A percentile compares a stretch with the other conserved stretches of the same genome.
phyloP scores from a whole-genome alignment of 176 grass and related monocot species.

The Oryza meridionalis region DNA sequence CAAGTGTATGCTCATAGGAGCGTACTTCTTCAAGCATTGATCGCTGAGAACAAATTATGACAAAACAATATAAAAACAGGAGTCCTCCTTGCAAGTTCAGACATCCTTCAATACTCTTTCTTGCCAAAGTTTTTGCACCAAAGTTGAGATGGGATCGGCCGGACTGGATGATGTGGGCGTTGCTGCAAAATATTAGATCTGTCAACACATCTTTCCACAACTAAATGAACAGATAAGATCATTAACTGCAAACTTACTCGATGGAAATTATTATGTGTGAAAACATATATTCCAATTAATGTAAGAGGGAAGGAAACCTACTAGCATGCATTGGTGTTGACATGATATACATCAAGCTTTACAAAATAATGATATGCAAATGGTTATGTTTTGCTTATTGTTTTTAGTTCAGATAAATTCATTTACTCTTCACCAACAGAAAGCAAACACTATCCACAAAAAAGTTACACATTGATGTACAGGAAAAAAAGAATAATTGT shows the following conservation, averaged over 20 bases:
- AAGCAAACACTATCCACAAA: neutral
- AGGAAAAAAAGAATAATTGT: neutral
- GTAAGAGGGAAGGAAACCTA: neutral
- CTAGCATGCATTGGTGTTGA: neutral
- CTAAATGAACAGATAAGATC: neutral
- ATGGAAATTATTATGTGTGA: neutral
- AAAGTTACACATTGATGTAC: neutral
- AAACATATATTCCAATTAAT: neutral
- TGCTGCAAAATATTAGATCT: constrained; percentile 57
- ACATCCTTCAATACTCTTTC: constrained; percentile 66
- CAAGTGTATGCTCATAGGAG: constrained; percentile 12
- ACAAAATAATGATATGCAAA: constrained; percentile 2
- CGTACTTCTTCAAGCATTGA: constrained; percentile 28
- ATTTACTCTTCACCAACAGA: constrained; percentile 7
- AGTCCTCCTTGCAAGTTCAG: constrained; percentile 5
- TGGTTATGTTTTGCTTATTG: neutral
- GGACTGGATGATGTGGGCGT: constrained; percentile 90
- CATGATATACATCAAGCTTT: neutral
- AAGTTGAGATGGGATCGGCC: constrained; percentile 91
- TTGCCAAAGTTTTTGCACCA: constrained; percentile 99
- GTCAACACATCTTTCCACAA: neutral
- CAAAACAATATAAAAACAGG: constrained; percentile 27
- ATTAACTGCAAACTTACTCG: neutral
- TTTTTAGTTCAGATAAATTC: neutral
- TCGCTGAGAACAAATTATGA: constrained; percentile 30